Base-by-base conservation (phyloP, 2,329 filamentous ascomycete species). In the Pseudogymnoascus sp. region DNA sequence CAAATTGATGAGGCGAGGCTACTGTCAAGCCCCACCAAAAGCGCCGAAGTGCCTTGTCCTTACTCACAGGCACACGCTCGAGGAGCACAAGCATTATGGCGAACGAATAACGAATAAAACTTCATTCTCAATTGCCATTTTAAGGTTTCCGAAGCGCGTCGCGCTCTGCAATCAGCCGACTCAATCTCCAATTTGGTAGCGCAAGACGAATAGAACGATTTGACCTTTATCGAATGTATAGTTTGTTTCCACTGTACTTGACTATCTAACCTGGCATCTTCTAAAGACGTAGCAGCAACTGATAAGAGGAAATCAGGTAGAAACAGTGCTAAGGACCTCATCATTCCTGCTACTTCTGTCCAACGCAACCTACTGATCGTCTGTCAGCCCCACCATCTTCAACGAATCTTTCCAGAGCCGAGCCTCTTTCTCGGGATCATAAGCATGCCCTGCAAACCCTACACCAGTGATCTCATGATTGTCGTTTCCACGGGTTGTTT, bases 391-490 rank as follows among this genome's bases (percentile, higher is more conserved):
- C 8, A 75, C 72, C 50, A 72, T 63, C 64, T 70, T 66, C 37
- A 72, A 64, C 31, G 75, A 78, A 59, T 77, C 64, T 60, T 70
- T 72, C 78, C 79, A 82, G 36, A 82, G 66, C 67, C 67, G 74
- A 50, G 69, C 69, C 67, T 77, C 77, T 12, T 69, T 73, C 42
- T 75, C 72, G 61, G 70, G 68, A 64, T 79, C 73, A 68, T 75
- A 79, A 14, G 69, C 67, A 18, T 72, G 66, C 4, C 64, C 18
- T 10, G 66, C 61, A 50, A 69, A 69, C 0, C 66, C 68, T n/a
- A 66, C 68, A 38, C 72, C 71, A 16, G 67, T 11, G 28, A 36
- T 4, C 23, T 70, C 67, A 12, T 66, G 65, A 38, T 69, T 68
- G 3, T 67, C 68, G 40, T 70, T 67, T 64, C 73, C 66, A 34